Percentiles rank a stretch among this genome's conserved stretches.
phyloP scores from a whole-genome alignment of 83 land plant species.

The Larix sibirica region DNA sequence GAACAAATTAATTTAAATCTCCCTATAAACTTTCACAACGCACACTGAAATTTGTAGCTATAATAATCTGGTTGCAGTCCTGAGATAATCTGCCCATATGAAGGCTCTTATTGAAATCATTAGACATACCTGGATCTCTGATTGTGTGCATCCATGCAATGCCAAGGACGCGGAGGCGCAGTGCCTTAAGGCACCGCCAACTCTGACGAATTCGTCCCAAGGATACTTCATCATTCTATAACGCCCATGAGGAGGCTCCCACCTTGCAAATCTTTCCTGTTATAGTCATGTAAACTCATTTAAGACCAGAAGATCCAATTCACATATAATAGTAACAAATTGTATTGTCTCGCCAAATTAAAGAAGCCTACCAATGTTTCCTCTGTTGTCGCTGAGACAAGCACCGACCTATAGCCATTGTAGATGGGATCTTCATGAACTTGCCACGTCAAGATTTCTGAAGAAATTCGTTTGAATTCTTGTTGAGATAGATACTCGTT shows the following conservation, averaged over 20 bases:
- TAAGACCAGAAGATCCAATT: no score
- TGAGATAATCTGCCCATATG: not conserved
- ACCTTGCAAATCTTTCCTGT: constrained; percentile 21
- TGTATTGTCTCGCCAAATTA: no score
- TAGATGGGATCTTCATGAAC: constrained; percentile 15
- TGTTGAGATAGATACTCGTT: constrained; percentile 7
- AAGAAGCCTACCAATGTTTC: constrained; percentile 7
- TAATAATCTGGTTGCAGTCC: no score
- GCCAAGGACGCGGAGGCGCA: constrained; percentile 22
- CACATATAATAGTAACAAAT: no score
- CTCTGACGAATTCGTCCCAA: constrained; percentile 19
- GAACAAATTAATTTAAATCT: no score
- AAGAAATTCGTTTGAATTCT: constrained; percentile 10
- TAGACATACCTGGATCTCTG: constrained; percentile 24
- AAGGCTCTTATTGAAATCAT: not conserved
- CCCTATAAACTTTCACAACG: no score
- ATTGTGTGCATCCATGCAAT: constrained; percentile 20
- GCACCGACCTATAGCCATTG: constrained; percentile 9
- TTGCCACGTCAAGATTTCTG: not conserved
- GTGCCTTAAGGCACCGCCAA: constrained; percentile 25
- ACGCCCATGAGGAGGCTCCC: constrained; percentile 33
- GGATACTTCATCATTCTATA: constrained; percentile 17
- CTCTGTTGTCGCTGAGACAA: constrained; percentile 7
- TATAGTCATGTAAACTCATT: no score
- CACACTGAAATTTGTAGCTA: no score